Evolutionary conservation across 768 basidiomycete genomes (phyloP).

Genomic region (Amanita phalloides): DNA sequence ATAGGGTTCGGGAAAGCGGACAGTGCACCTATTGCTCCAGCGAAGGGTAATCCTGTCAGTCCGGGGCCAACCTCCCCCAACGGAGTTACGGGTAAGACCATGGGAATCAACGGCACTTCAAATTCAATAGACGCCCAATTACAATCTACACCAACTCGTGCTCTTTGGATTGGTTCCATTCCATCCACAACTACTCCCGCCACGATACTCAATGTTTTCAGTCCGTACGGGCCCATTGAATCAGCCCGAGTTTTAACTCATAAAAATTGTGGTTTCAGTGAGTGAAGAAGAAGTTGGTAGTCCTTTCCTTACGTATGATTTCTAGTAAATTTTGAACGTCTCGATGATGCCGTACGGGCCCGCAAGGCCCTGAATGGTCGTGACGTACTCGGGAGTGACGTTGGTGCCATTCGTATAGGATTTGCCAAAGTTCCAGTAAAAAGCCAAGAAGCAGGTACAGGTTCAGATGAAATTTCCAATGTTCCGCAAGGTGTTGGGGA

Average conservation of each 20-base stretch:
- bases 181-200: constrained; percentile 92
- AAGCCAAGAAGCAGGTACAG: constrained; percentile 51
- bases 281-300: constrained; percentile 19
- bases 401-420: constrained; percentile 93
- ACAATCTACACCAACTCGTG: constrained; percentile 87
- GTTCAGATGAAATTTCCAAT: constrained; percentile 51
- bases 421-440: constrained; percentile 96
- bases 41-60: constrained; percentile 60
- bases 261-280: constrained; percentile 92
- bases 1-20: constrained; percentile 99
- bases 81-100: constrained; percentile 30
- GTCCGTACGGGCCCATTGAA: constrained; percentile 96
- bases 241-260: constrained; percentile 92
- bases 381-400: constrained; percentile 92
- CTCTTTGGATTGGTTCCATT: constrained; percentile 96
- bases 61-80: constrained; percentile 60
- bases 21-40: constrained; percentile 86
- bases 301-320: constrained; percentile 3
- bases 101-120: constrained; percentile 38
- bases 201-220: constrained; percentile 91
- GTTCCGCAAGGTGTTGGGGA: constrained; percentile 77
- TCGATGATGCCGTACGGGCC: constrained; percentile 94
- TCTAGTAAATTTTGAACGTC: constrained; percentile 90
- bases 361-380: constrained; percentile 93
- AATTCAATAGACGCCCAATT: constrained; percentile 76